phyloP scores from a whole-genome alignment of 1,284 basidiomycete genomes.

The Rhodotorula sp. region DNA sequence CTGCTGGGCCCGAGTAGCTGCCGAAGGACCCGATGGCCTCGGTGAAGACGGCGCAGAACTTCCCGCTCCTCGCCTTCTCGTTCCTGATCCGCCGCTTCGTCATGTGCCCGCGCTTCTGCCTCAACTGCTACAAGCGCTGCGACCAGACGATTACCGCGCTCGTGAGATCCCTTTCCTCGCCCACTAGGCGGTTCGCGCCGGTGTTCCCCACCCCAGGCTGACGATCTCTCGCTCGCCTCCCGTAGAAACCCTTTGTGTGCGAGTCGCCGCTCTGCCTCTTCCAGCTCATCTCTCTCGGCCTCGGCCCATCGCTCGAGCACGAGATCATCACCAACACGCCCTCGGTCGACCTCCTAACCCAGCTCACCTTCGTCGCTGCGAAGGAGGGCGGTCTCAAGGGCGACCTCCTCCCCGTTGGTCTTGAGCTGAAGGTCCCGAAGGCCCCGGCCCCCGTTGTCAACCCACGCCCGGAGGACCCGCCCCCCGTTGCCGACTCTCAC shows the following conservation, averaged over 20 bases:
- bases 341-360: constrained; percentile 43
- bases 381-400: constrained; percentile 33
- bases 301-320: constrained; percentile 39
- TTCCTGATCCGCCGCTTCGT: constrained; percentile 44
- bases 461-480: neutral
- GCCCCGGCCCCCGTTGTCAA: no score
- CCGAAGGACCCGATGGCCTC: constrained; percentile 37
- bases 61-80: constrained; percentile 37
- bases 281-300: constrained; percentile 39
- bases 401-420: constrained; percentile 28
- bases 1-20: constrained; percentile 14
- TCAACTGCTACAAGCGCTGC: constrained; percentile 41
- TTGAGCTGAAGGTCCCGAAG: constrained; percentile 34
- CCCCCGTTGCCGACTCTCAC: constrained; percentile 5
- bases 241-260: constrained; percentile 44
- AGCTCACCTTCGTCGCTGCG: constrained; percentile 37
- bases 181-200: no score
- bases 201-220: neutral
- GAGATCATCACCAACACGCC: constrained; percentile 40
- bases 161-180: neutral
- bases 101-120: constrained; percentile 43
- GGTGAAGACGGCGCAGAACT: constrained; percentile 27
- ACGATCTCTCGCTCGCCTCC: neutral
- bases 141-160: constrained; percentile 14
- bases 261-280: constrained; percentile 38